Conservation (phyloP, 2,329 filamentous ascomycete species). For the Ascocoryne sarcoides region DNA sequence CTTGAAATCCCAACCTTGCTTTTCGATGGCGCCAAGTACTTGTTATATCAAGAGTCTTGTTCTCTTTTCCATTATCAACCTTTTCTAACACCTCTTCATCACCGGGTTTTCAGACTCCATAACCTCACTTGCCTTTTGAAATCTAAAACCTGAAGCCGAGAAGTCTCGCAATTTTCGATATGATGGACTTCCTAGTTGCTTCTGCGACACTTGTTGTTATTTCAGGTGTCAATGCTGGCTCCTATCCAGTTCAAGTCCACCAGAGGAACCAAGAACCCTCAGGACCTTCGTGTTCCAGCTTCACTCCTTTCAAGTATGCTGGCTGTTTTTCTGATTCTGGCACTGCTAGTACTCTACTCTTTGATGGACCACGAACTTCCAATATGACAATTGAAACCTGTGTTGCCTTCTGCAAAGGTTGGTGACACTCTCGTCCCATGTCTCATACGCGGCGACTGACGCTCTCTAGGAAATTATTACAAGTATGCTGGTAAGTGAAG, state of each 20-base stretch:
- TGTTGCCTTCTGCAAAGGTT: constrained; percentile 30
- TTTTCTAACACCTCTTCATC: too few relatives aligned
- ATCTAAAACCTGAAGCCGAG: too few relatives aligned
- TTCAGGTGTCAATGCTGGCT: constrained; percentile 15
- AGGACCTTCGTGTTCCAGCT: constrained; percentile 23
- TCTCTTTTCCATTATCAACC: too few relatives aligned
- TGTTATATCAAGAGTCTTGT: too few relatives aligned
- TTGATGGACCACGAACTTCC: constrained; percentile 21
- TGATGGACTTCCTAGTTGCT: too few relatives aligned
- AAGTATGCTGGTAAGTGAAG: constrained; percentile 30
- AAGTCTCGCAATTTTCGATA: too few relatives aligned
- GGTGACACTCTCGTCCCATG: neutral
- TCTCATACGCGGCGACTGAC: too few relatives aligned
- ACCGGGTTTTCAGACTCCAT: too few relatives aligned
- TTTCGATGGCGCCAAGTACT: too few relatives aligned
- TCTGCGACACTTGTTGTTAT: constrained; percentile 17
- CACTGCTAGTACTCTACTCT: constrained; percentile 24
- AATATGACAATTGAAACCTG: constrained; percentile 31
- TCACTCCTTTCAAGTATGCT: constrained; percentile 29
- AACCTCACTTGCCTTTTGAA: too few relatives aligned
- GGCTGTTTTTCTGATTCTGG: constrained; percentile 29
- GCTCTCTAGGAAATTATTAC: constrained; percentile 25
- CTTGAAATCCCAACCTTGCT: too few relatives aligned
- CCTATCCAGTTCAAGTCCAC: constrained; percentile 3
- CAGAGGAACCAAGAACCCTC: constrained; percentile 17